Conservation (phyloP, 2,329 filamentous ascomycete species). For the Apiospora aurea region DNA sequence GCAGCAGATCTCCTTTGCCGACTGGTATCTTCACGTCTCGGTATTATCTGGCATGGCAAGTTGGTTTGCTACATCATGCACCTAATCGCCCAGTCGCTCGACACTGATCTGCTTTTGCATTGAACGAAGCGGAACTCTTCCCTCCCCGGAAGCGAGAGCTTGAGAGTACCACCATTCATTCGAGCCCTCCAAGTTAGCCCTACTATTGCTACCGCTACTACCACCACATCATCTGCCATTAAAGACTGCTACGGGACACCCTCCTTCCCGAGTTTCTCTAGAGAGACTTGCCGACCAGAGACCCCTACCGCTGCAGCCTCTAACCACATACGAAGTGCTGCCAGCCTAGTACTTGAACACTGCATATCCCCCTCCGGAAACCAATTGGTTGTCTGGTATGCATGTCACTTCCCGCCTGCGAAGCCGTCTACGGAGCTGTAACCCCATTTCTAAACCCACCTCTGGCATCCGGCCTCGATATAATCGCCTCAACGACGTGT, state of each 20-base stretch:
- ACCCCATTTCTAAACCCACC: conserved; percentile 9
- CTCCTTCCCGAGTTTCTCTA: conserved; percentile 13
- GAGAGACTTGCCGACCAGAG: conserved; percentile 18
- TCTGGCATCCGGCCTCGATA: conserved; percentile 13
- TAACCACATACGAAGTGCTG: conserved; percentile 43
- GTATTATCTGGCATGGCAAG: conserved; percentile 30
- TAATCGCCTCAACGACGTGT: conserved; percentile 15
- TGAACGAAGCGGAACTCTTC: neutral
- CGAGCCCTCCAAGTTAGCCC: conserved; percentile 7
- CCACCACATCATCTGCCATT: conserved; percentile 7
- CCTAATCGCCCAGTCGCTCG: conserved; percentile 33
- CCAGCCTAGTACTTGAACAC: conserved; percentile 23
- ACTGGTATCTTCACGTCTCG: conserved; percentile 31
- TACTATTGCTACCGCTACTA: neutral
- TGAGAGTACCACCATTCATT: conserved; percentile 16
- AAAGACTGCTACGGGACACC: conserved; percentile 1
- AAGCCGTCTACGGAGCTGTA: conserved; percentile 30
- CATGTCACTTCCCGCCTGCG: conserved; percentile 55
- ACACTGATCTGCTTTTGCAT: conserved; percentile 16
- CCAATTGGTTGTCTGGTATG: conserved; percentile 54
- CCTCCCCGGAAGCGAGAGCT: conserved; percentile 9
- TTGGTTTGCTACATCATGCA: conserved; percentile 39
- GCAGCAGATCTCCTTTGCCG: conserved; percentile 34
- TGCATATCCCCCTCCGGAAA: conserved; percentile 39
- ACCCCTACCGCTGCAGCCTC: conserved; percentile 23